phyloP scores from a whole-genome alignment of 306 rosid genomes.

The Casuarina cunninghamiana region DNA sequence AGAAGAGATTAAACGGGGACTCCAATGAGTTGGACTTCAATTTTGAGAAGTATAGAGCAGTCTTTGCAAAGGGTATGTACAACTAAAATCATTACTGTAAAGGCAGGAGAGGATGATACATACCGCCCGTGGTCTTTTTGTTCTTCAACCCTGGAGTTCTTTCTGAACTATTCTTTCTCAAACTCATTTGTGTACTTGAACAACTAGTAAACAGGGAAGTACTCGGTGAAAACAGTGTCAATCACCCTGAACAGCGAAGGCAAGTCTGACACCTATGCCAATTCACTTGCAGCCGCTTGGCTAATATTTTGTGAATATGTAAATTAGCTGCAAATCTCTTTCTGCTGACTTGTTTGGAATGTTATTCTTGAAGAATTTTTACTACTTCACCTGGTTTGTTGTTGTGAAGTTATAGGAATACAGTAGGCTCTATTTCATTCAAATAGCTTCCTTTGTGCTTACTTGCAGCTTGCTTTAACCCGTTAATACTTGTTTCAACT shows the following conservation, averaged over 20 bases:
- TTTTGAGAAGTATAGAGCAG: slow-evolving; percentile 56
- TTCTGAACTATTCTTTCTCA: background rate
- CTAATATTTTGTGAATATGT: background rate
- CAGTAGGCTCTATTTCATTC: background rate
- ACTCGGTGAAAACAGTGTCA: slow-evolving; percentile 57
- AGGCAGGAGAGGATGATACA: too few relatives aligned
- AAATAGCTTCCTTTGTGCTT: too few relatives aligned
- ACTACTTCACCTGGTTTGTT: background rate
- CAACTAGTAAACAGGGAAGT: slow-evolving; percentile 58
- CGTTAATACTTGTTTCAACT: slow-evolving; percentile 16
- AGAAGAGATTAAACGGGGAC: slow-evolving; percentile 62
- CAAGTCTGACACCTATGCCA: slow-evolving; percentile 26
- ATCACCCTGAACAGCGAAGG: slow-evolving; percentile 58
- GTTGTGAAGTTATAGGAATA: background rate
- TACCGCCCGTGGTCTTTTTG: too few relatives aligned
- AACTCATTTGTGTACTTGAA: background rate
- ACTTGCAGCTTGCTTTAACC: background rate
- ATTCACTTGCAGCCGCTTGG: too few relatives aligned
- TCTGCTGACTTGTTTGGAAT: too few relatives aligned
- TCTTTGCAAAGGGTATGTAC: slow-evolving; percentile 61
- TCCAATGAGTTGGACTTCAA: slow-evolving; percentile 62
- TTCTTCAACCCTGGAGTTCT: background rate
- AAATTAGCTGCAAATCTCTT: background rate
- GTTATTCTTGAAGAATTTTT: background rate
- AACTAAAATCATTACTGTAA: background rate